Conservation (phyloP, 2,329 filamentous ascomycete species). For the Fusarium phyllophilum region DNA sequence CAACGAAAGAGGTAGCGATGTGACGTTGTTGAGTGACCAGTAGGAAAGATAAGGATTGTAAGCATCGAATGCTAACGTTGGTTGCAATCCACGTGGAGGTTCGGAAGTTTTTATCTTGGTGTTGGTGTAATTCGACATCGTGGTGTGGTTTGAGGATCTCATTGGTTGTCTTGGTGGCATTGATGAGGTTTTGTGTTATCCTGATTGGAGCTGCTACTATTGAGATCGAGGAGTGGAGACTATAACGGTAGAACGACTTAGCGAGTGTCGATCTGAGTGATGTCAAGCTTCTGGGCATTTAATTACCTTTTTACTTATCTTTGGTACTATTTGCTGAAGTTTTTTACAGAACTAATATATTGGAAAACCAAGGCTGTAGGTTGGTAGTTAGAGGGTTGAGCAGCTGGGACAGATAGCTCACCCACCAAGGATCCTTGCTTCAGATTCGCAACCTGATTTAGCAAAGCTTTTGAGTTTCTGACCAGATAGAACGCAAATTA, state of each 20-base stretch:
- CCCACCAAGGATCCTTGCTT: neutral
- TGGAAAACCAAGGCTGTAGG: too few relatives aligned
- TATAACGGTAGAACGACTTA: neutral
- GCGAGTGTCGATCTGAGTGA: neutral
- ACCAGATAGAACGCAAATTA: too few relatives aligned
- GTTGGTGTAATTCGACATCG: conserved; percentile 5
- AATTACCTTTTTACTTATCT: neutral
- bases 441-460: too few relatives aligned
- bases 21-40: conserved; percentile 5
- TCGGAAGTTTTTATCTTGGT: neutral
- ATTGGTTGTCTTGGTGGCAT: conserved; percentile 16
- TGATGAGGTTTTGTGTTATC: neutral
- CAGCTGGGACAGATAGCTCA: too few relatives aligned
- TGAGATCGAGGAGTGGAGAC: conserved; percentile 5
- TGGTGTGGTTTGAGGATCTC: neutral
- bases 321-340: neutral
- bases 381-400: neutral
- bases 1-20: conserved; percentile 26
- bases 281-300: neutral
- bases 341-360: neutral
- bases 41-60: conserved; percentile 13
- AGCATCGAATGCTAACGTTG: conserved; percentile 29
- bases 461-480: neutral
- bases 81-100: conserved; percentile 17
- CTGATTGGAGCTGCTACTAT: conserved; percentile 17